Conservation (phyloP, 2,329 filamentous ascomycete species). For the Amauroascus verrucosus region DNA sequence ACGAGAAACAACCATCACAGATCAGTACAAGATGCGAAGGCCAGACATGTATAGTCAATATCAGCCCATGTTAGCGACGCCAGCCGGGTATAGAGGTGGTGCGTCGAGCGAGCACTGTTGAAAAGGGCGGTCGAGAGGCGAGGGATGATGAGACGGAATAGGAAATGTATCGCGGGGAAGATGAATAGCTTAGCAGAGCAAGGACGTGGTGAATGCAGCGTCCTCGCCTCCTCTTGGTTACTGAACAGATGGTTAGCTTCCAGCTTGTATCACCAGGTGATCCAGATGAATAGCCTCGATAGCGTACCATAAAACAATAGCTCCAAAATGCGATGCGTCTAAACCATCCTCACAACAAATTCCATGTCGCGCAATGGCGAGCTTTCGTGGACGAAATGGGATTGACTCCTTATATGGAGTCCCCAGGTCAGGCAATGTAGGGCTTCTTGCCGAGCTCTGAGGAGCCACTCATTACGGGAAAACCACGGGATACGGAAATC, state of each 20-base stretch:
- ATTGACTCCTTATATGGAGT: not conserved
- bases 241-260: constrained; percentile 2
- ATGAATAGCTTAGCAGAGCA: not conserved
- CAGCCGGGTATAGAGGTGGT: not conserved
- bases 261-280: constrained; percentile 4
- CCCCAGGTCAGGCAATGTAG: not conserved
- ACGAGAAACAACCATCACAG: constrained; percentile 2
- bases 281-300: not conserved
- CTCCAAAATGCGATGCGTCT: not conserved
- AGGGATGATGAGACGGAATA: not conserved
- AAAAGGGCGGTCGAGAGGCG: not conserved
- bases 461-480: constrained; percentile 1
- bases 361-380: not conserved
- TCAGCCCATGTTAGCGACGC: not conserved
- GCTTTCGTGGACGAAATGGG: not conserved
- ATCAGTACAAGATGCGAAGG: not conserved
- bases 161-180: not conserved
- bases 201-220: not conserved
- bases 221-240: not conserved
- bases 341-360: not conserved
- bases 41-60: not conserved
- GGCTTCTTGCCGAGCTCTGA: constrained; percentile 3
- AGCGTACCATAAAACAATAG: not conserved
- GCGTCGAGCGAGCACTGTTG: not conserved
- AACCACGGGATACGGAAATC: not conserved